Conservation (phyloP, 2,329 filamentous ascomycete genomes). For the Escovopsis weberi region DNA sequence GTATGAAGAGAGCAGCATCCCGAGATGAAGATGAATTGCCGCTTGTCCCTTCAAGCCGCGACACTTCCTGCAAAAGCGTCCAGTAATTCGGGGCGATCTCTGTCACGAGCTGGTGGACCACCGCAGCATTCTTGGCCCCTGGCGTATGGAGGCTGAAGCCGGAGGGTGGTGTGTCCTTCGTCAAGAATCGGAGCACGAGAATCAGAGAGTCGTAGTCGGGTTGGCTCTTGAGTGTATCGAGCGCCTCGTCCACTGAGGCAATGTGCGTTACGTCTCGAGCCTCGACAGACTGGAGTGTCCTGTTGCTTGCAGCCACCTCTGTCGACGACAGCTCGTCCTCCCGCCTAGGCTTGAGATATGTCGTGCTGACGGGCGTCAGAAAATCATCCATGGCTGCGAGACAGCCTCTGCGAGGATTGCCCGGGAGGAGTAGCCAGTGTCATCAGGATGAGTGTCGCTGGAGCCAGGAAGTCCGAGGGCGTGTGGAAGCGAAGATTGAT, state of each 20-base stretch:
- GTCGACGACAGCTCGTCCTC: conserved; percentile 23
- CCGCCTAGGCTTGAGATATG: conserved; percentile 25
- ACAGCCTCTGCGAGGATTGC: neutral
- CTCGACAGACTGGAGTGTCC: neutral
- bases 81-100: conserved; percentile 75
- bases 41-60: conserved; percentile 7
- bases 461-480: too few species aligned
- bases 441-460: too few species aligned
- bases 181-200: conserved; percentile 37
- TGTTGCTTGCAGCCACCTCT: conserved; percentile 17
- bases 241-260: conserved; percentile 31
- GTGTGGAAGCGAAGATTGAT: too few species aligned
- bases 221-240: conserved; percentile 46
- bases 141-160: conserved; percentile 26
- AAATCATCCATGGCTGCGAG: conserved; percentile 36
- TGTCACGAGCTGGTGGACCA: conserved; percentile 60
- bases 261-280: conserved; percentile 4
- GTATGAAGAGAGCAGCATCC: conserved; percentile 38
- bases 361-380: conserved; percentile 38
- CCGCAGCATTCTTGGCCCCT: conserved; percentile 54
- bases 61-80: conserved; percentile 42
- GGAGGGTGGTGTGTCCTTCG: conserved; percentile 10
- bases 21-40: conserved; percentile 8
- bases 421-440: too few species aligned
- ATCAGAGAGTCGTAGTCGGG: conserved; percentile 45